These are phyloP conservation scores for Kurtzmaniella quercitrusa DNA, from an alignment of 1,139 yeast genomes.

Conservation along the genomic window DNA sequence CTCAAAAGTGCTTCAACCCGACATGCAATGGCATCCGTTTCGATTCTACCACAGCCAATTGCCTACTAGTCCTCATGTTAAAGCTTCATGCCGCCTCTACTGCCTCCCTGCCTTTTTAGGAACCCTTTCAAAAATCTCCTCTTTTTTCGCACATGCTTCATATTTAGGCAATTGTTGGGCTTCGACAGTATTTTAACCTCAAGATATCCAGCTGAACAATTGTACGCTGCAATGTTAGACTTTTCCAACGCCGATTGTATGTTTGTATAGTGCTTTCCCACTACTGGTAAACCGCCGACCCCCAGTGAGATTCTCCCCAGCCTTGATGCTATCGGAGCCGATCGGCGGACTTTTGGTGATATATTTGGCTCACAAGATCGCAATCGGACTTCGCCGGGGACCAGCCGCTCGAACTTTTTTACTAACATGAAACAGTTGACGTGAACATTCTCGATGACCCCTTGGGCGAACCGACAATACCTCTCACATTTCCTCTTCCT, in stretches of 20 bases:
- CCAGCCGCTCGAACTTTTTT: background rate
- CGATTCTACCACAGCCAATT: no score
- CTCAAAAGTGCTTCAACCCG: no score
- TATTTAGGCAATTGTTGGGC: background rate
- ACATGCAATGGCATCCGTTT: no score
- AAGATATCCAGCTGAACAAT: background rate
- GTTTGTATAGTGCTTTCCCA: background rate
- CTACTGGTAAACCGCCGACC: background rate
- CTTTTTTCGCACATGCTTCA: background rate
- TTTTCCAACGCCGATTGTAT: conserved; percentile 6
- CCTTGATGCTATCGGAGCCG: no score
- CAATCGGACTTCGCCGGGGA: no score
- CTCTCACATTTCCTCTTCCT: conserved; percentile 39
- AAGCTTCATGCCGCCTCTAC: background rate
- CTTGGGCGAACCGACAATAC: conserved; percentile 26
- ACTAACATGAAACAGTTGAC: conserved; percentile 16
- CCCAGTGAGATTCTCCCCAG: no score
- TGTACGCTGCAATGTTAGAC: conserved; percentile 2
- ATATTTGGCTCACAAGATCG: no score
- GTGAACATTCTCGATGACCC: conserved; percentile 39
- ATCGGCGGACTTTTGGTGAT: no score
- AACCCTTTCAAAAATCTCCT: background rate
- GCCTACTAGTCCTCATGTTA: no score
- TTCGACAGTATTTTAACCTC: background rate
- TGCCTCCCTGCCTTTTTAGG: background rate